A percentile compares a stretch with the other conserved stretches of the same genome.
Evolutionary conservation across 345 rosid species (phyloP).

Genomic region (Camelina sativa): DNA sequence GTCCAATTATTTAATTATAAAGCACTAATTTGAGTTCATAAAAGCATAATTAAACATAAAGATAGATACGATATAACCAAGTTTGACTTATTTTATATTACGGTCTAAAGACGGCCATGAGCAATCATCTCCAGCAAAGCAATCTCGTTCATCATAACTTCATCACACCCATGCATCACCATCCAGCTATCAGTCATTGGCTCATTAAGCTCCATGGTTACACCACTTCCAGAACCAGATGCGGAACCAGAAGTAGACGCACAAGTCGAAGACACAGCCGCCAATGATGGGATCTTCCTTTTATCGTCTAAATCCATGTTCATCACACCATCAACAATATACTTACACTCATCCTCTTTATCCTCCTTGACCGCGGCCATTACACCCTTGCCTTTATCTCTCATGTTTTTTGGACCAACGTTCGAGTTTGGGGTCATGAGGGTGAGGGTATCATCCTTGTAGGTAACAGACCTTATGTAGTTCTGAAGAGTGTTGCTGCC

Average conservation of each 20-base stretch:
- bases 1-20: neutral
- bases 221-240: slow-evolving; percentile 25
- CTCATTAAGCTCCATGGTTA: slow-evolving; percentile 33
- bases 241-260: slow-evolving; percentile 26
- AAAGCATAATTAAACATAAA: neutral
- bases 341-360: slow-evolving; percentile 3
- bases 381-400: slow-evolving; percentile 25
- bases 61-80: neutral
- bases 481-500: slow-evolving; percentile 41
- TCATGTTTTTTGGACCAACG: neutral
- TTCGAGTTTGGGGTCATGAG: neutral
- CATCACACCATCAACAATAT: slow-evolving; percentile 35
- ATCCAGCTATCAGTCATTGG: slow-evolving; percentile 42
- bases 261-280: neutral
- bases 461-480: slow-evolving; percentile 40
- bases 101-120: slow-evolving; percentile 30
- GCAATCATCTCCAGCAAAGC: slow-evolving; percentile 40
- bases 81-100: neutral
- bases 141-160: slow-evolving; percentile 42
- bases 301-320: neutral
- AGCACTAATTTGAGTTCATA: neutral
- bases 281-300: neutral
- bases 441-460: slow-evolving; percentile 5
- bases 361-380: neutral
- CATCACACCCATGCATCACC: slow-evolving; percentile 47